phyloP scores from a whole-genome alignment of 1,284 basidiomycete species.

The Sporisorium exsertum region DNA sequence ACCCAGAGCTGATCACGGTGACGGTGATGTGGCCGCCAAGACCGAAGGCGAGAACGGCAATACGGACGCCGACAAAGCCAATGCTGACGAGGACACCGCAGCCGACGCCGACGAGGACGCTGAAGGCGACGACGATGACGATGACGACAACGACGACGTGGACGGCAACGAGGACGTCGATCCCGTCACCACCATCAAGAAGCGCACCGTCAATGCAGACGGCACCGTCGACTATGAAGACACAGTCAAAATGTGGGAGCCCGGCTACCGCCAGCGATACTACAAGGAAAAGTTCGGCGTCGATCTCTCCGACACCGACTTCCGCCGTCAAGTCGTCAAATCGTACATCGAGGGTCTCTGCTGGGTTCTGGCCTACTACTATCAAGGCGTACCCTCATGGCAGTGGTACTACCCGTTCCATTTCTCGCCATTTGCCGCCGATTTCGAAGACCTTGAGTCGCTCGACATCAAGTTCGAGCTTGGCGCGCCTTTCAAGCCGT shows the following conservation, averaged over 20 bases:
- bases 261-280: conserved; percentile 87
- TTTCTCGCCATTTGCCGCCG: conserved; percentile 96
- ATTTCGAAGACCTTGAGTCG: conserved; percentile 81
- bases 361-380: conserved; percentile 98
- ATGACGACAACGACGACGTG: conserved; percentile 74
- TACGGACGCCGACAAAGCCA: conserved; percentile 55
- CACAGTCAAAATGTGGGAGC: conserved; percentile 81
- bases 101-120: conserved; percentile 71
- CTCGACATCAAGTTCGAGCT: conserved; percentile 83
- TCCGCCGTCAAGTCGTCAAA: conserved; percentile 82
- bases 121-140: conserved; percentile 68
- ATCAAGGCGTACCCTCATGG: conserved; percentile 96
- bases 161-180: conserved; percentile 54
- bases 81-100: conserved; percentile 69
- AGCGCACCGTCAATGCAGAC: conserved; percentile 65
- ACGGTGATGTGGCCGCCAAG: conserved; percentile 16
- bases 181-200: conserved; percentile 52
- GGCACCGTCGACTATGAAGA: conserved; percentile 86
- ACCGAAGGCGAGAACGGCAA: conserved; percentile 11
- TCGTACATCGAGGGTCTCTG: conserved; percentile 91
- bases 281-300: conserved; percentile 93
- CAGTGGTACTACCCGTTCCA: conserved; percentile 99
- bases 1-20: conserved; percentile 57
- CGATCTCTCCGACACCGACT: conserved; percentile 78
- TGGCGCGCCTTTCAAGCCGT: conserved; percentile 93